These are phyloP conservation scores for Cyathus striatus DNA, from an alignment of 768 basidiomycete genomes.

Conservation along the genomic window DNA sequence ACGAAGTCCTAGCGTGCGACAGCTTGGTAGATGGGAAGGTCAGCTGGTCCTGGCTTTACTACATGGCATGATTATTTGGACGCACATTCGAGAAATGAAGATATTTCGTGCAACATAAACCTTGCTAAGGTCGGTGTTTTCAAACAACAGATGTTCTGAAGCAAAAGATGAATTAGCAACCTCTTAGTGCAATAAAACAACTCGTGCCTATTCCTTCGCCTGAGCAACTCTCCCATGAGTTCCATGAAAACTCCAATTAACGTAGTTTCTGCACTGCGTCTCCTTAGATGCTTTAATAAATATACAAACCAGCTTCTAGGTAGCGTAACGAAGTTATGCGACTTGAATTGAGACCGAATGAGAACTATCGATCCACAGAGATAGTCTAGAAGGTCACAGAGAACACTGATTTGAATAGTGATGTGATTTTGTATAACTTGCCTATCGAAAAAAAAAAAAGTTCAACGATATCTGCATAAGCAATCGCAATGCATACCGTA, in stretches of 20 bases:
- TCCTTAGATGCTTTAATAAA: constrained; percentile 10
- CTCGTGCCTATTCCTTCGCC: too few species aligned
- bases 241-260: constrained; percentile 9
- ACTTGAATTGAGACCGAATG: constrained; percentile 9
- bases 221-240: constrained; percentile 17
- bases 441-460: constrained; percentile 19
- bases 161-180: too few species aligned
- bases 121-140: constrained; percentile 7
- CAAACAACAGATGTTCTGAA: constrained; percentile 23
- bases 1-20: constrained; percentile 43
- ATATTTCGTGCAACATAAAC: constrained; percentile 22
- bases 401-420: constrained; percentile 35
- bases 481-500: constrained; percentile 26
- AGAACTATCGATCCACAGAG: constrained; percentile 38
- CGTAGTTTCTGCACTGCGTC: constrained; percentile 3
- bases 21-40: constrained; percentile 23
- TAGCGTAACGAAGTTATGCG: constrained; percentile 46
- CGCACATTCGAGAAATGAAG: constrained; percentile 47
- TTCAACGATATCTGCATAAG: not conserved
- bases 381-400: constrained; percentile 49
- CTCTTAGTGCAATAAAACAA: too few species aligned
- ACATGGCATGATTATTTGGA: constrained; percentile 3
- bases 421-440: constrained; percentile 34
- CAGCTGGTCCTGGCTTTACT: not conserved
- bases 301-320: constrained; percentile 48